Base-by-base conservation (phyloP, 2,329 filamentous ascomycete species). In the Metarhizium anisopliae region DNA sequence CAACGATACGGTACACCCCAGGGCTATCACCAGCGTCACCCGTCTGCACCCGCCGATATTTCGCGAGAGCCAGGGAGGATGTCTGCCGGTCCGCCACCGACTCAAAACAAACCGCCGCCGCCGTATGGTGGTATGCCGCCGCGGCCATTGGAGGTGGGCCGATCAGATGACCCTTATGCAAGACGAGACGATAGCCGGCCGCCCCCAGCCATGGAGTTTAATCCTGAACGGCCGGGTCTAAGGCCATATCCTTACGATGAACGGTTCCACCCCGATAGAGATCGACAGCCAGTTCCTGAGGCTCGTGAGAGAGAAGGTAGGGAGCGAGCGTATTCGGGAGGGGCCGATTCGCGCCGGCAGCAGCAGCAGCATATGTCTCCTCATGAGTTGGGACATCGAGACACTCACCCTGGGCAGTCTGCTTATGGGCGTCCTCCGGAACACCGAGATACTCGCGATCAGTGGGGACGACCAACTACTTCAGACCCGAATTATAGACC, bases 1-100 rank as follows among this genome's bases (percentile, higher is more conserved):
- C 77, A 78, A 59, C 77, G 81, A 58, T 86, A 82, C 60, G 75
- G 78, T 38, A 85, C 83, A 2, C 81, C 83, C 1, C 80, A 83
- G 55, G 69, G 73, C 11, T 85, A 82, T 60, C 69, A 74, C 50
- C 75, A 75, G 49, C 74, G 80, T 42, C 77, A 76, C 4, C 75
- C 77, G 1, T 79, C 77, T 45, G 69, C 74, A 14, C 71, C 72
- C 5, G 68, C 69, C 14, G 82, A 84, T 25, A 76, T 64, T 59
- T 68, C 64, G 43, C 67, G 74, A 57, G 73, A 76, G 10, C 64
- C 68, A 10, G 66, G 65, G 7, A 69, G 73, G 29, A 63, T 74
- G 63, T 63, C 71, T 14, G 63, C 68, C 14, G 70, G 70, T 4
- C 72, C 77, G 14, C 78, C 77, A 25, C 72, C 77, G 2, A 71